Percentiles rank a stretch among this genome's conserved stretches.
Evolutionary conservation across 129 eudicot genomes (phyloP).

Genomic region (Flaveria trinervia): DNA sequence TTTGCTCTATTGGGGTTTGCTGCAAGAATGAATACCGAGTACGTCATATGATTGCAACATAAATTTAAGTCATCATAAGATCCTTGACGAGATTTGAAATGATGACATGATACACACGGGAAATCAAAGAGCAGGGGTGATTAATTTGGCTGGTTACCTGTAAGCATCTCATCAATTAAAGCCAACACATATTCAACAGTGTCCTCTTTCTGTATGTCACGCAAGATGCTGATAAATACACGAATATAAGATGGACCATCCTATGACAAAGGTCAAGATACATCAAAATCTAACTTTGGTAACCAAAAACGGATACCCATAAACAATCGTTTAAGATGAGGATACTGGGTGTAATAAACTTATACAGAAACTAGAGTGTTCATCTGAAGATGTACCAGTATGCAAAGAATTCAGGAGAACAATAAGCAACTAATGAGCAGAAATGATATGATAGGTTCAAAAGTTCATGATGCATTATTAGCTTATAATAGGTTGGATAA

Average conservation of each 20-base stretch:
- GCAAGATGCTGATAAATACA: conserved; percentile 72
- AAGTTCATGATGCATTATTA: too few relatives aligned
- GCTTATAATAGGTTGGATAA: too few relatives aligned
- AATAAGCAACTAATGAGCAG: neutral
- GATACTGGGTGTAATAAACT: neutral
- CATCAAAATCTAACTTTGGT: conserved; percentile 8
- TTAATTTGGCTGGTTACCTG: conserved; percentile 52
- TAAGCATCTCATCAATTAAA: conserved; percentile 75
- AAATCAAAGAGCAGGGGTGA: neutral
- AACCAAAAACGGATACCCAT: neutral
- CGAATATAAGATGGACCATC: conserved; percentile 56
- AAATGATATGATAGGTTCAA: neutral
- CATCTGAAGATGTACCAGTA: neutral
- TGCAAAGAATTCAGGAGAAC: neutral
- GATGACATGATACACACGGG: conserved; percentile 9
- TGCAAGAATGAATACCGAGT: conserved; percentile 37
- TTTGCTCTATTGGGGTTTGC: conserved; percentile 75
- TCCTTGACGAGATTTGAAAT: conserved; percentile 14
- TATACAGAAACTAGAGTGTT: neutral
- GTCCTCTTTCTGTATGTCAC: conserved; percentile 90
- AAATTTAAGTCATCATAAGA: conserved; percentile 8
- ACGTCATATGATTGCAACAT: conserved; percentile 20
- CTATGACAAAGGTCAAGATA: neutral
- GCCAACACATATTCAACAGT: conserved; percentile 95
- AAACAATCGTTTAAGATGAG: neutral